Base-by-base conservation (phyloP, 2,329 filamentous ascomycete species). In the Bipolaris gigantea region DNA sequence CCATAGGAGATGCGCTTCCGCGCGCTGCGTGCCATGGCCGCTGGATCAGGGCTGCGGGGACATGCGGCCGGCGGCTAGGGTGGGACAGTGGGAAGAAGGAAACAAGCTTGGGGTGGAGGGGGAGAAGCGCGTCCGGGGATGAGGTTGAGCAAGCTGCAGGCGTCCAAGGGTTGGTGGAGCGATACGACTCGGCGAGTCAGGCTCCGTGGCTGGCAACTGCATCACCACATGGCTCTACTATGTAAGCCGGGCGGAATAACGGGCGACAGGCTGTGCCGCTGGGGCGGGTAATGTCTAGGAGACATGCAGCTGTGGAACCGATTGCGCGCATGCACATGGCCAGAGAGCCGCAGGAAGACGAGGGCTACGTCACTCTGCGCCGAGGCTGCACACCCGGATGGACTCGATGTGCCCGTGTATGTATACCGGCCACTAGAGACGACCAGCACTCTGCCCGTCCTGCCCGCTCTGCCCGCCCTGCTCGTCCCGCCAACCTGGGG, bases 1-100 rank as follows among this genome's bases (percentile, higher is more conserved):
- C 79, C 79, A 72, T 81, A 81, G 65, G 78, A 80, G 63, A 81
- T 81, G 63, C 79, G 77, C 75, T 81, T 80, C 62, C 78, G 75
- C 68, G 79, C 78, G 71, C 80, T 80, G 66, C 79, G 75, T 69
- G 77, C 79, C 79, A 81, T 81, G 61, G 67, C 59, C 57, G n/a
- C 40, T 57, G 38, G 42, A 48, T 57, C 58, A 63, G 50, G 41
- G 53, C 53, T 45, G 53, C 47, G 59, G 54, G 53, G 48, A 61
- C 61, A 62, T 62, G 59, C 56, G 53, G 53, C 50, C 53, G 52
- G 41, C 44, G 30, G 25, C 27, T 33, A 23, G 43, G 1, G 34
- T 8, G 11, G 27, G 19, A 23, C 30, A 21, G 43, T 48, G 19
- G 38, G 47, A 30, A 40, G 33, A 15, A 32, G 42, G 27, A 15